Conservation (phyloP, 2,329 filamentous ascomycete genomes). For the Rhexocercosporidium sp. region DNA sequence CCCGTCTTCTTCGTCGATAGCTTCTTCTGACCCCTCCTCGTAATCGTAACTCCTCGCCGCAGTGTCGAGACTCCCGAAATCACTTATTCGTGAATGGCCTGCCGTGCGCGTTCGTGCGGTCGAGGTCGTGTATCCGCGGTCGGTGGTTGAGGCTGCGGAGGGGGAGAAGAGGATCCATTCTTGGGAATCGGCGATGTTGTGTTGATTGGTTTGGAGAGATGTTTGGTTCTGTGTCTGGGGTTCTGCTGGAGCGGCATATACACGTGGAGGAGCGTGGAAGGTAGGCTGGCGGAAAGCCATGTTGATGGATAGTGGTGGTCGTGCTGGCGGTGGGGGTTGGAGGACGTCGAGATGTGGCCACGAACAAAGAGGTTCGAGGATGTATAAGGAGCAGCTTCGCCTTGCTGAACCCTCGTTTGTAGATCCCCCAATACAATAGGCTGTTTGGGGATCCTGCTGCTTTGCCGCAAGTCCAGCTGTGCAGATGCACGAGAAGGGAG, state of each 20-base stretch:
- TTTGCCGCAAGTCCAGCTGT: background rate
- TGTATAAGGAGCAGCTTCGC: no score
- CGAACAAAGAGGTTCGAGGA: background rate
- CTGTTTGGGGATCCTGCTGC: background rate
- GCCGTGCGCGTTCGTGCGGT: constrained; percentile 69
- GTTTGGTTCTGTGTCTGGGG: constrained; percentile 39
- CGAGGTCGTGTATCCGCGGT: constrained; percentile 70
- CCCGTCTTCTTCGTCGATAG: constrained; percentile 69
- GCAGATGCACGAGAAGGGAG: background rate
- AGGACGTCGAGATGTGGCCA: background rate
- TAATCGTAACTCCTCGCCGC: constrained; percentile 64
- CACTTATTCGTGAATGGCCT: constrained; percentile 76
- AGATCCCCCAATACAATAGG: background rate
- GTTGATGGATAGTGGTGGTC: constrained; percentile 8
- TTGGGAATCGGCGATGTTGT: constrained; percentile 71
- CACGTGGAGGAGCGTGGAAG: constrained; percentile 56
- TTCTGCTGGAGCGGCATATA: constrained; percentile 48
- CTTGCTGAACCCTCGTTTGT: no score
- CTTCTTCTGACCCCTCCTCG: constrained; percentile 61
- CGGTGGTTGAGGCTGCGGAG: constrained; percentile 67
- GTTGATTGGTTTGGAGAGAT: constrained; percentile 30
- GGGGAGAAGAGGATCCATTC: constrained; percentile 98
- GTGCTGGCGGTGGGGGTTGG: background rate
- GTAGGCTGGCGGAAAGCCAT: constrained; percentile 68
- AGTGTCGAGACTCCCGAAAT: constrained; percentile 79